Evolutionary conservation across 805 yeast species (phyloP).

Genomic region (Starmerella kuoi): DNA sequence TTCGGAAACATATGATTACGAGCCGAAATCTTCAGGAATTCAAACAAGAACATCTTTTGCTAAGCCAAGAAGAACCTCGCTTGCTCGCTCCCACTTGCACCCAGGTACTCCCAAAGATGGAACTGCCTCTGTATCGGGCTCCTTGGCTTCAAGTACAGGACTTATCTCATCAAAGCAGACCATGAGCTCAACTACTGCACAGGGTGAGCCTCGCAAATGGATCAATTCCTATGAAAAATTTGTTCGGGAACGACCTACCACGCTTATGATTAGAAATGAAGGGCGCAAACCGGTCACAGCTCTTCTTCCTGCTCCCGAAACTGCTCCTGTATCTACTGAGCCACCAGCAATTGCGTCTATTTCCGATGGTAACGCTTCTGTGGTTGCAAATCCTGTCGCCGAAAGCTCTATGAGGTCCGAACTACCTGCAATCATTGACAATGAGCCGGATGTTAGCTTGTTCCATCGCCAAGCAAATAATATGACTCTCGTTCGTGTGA

Average conservation of each 20-base stretch:
- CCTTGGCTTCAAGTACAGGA: not conserved
- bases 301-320: not conserved
- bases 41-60: not conserved
- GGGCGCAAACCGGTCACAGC: not conserved
- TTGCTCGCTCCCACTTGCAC: not conserved
- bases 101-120: not conserved
- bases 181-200: not conserved
- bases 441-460: slow-evolving; percentile 10
- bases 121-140: slow-evolving; percentile 2
- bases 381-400: not conserved
- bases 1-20: not conserved
- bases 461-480: slow-evolving; percentile 16
- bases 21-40: not conserved
- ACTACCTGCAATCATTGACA: not conserved
- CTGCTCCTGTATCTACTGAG: slow-evolving; percentile 10
- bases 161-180: not conserved
- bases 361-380: not conserved
- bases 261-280: slow-evolving; percentile 16
- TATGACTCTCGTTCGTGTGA: slow-evolving; percentile 19
- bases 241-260: slow-evolving; percentile 21
- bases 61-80: not conserved
- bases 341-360: slow-evolving; percentile 8
- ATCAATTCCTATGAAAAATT: slow-evolving; percentile 22
- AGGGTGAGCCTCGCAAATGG: slow-evolving; percentile 17
- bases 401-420: slow-evolving; percentile 1